Evolutionary conservation across 495 filamentous ascomycete genomes (phyloP), one percentile per base, ranked within the genome.

Genomic region (Trichoderma reesei): DNA sequence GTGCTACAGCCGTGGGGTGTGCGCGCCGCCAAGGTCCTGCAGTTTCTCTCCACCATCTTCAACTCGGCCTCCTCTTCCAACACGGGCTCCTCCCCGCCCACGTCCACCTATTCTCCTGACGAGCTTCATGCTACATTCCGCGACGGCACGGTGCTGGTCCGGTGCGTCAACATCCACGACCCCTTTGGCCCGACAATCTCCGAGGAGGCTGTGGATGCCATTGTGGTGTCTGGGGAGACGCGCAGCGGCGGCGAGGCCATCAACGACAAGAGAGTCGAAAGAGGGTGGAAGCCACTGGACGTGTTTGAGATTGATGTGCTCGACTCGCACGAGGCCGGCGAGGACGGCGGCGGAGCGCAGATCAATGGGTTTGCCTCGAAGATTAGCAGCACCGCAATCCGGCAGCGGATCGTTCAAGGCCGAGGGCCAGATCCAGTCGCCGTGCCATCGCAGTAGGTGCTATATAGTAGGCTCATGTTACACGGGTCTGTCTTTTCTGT

Each of bases 271-370:
- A 83, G 94, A 61, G 76, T 70, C 44, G 89, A 90, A 74, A 87
- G 88, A 65, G 90, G 90, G 3, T 98, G 91, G 91, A 70, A 78
- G 41, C 70, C 73, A 41, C 76, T 98, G 61, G 86, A 90, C 37
- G 84, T 94, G 8, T 96, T 92, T 71, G 91, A 94, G 72, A 89
- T 98, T n/a, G 91, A 94, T 68, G 92, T 97, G 41, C 82, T 97
- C 20, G 86, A 92, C 72, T 80, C 86, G 10, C 80, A 82, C 11
- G 88, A 88, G 46, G 72, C 80, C 38, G 71, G 80, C 8, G 82
- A 83, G 10, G 78, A 75, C 48, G 74, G 71, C 18, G 44, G 67
- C 68, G 3, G 67, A 62, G 7, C 70, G 71, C 62, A 75, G 76
- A 14, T 82, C 38, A 63, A 85, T 41, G 80, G 83, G 60, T 96